Percentiles rank a stretch among this genome's conserved stretches.
Conservation (phyloP, 345 rosid genomes). For the Lepidium aucheri region DNA sequence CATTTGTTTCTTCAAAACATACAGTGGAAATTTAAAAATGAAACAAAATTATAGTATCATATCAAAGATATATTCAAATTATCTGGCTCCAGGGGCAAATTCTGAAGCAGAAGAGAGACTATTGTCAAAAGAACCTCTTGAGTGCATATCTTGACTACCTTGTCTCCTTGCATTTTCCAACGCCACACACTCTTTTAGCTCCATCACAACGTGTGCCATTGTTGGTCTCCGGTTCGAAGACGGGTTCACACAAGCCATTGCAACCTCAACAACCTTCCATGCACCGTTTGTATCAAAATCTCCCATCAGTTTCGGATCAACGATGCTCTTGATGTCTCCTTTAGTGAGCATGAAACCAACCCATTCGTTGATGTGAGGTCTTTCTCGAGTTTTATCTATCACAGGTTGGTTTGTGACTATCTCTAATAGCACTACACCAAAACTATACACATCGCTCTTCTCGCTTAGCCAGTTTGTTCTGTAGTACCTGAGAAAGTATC, state of each 20-base stretch:
- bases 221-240: conserved; percentile 29
- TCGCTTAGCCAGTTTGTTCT: conserved; percentile 31
- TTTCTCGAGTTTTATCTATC: conserved; percentile 13
- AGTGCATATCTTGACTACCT: conserved; percentile 6
- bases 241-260: conserved; percentile 31
- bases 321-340: conserved; percentile 35
- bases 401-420: conserved; percentile 40
- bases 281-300: conserved; percentile 30
- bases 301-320: conserved; percentile 43
- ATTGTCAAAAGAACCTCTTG: not conserved
- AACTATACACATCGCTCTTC: conserved; percentile 55
- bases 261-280: conserved; percentile 44
- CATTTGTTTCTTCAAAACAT: not conserved
- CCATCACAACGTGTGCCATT: conserved; percentile 34
- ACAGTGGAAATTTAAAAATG: not conserved
- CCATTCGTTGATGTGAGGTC: conserved; percentile 34
- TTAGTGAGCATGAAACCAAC: conserved; percentile 26
- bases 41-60: not conserved
- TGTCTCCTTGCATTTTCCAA: conserved; percentile 7
- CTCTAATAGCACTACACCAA: conserved; percentile 45
- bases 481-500: conserved; percentile 13
- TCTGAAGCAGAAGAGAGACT: conserved; percentile 8
- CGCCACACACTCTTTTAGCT: conserved; percentile 32
- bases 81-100: conserved; percentile 21
- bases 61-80: not conserved